A percentile compares a stretch with the other conserved stretches of the same genome.
Evolutionary conservation across 192 early-diverging fungal genomes (phyloP).

Genomic region (Entophlyctis luteolus): DNA sequence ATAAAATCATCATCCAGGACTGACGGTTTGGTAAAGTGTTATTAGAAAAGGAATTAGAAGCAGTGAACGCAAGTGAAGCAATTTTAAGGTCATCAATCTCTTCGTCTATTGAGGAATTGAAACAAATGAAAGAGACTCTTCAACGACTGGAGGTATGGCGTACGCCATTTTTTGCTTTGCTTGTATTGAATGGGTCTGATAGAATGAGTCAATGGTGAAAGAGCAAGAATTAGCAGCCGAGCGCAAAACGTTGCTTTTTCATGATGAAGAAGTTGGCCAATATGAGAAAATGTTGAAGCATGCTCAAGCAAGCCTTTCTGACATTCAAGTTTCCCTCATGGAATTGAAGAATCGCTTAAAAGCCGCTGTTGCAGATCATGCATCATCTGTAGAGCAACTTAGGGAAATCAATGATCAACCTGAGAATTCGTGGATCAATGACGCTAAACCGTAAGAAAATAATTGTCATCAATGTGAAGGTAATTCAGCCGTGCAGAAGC

Average conservation of each 20-base stretch:
- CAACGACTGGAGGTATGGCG: constrained; percentile 30
- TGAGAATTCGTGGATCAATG: constrained; percentile 72
- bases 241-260: constrained; percentile 4
- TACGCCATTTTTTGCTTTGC: background rate
- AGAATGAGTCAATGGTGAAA: background rate
- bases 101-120: background rate
- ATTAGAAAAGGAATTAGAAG: constrained; percentile 26
- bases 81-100: background rate
- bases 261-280: constrained; percentile 73
- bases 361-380: background rate
- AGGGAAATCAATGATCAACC: background rate
- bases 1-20: background rate
- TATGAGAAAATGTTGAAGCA: constrained; percentile 62
- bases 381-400: background rate
- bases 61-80: constrained; percentile 11
- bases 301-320: constrained; percentile 64
- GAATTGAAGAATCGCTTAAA: constrained; percentile 54
- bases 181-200: too few relatives aligned
- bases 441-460: constrained; percentile 75
- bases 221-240: constrained; percentile 5
- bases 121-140: constrained; percentile 37
- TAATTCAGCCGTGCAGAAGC: constrained; percentile 53
- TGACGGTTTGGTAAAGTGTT: constrained; percentile 18
- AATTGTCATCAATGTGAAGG: too few relatives aligned
- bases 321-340: constrained; percentile 74